These are phyloP conservation scores for Plasmodium coatneyi DNA, from an alignment of 169 alveolate species.

Conservation along the genomic window DNA sequence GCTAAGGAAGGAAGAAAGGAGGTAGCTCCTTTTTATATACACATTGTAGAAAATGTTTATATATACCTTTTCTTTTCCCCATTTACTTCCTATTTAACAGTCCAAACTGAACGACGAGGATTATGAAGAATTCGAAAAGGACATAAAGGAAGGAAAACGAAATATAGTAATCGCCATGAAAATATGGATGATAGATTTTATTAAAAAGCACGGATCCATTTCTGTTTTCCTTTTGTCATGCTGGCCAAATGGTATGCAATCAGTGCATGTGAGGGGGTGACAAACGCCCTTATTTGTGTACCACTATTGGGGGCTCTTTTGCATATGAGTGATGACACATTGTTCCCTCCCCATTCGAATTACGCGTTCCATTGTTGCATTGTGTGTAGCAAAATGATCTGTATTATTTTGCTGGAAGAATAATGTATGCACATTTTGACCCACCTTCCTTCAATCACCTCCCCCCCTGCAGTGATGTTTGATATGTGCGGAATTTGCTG, in stretches of 20 bases:
- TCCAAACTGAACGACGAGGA: constrained; percentile 60
- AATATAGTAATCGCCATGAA: constrained; percentile 82
- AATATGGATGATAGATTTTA: constrained; percentile 82
- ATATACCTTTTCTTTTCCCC: neutral
- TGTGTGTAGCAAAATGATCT: neutral
- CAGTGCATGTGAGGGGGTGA: neutral
- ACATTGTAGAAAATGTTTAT: neutral
- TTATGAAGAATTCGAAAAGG: constrained; percentile 71
- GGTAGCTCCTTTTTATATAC: neutral
- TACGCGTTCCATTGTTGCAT: neutral
- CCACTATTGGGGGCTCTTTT: neutral
- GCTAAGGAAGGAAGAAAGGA: constrained; percentile 1
- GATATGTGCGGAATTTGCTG: constrained; percentile 94
- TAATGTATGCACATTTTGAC: neutral
- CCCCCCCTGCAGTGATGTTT: constrained; percentile 80
- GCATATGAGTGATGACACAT: neutral
- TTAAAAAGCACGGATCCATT: constrained; percentile 89
- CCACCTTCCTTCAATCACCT: neutral
- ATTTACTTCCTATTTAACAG: constrained; percentile 14
- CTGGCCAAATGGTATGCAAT: constrained; percentile 87
- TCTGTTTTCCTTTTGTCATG: constrained; percentile 90
- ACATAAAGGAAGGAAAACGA: constrained; percentile 59
- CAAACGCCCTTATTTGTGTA: neutral
- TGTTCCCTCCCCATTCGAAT: neutral
- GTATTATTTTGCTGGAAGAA: neutral